Evolutionary conservation across 78 protist genomes (phyloP).

Genomic region (Guillardia theta): DNA sequence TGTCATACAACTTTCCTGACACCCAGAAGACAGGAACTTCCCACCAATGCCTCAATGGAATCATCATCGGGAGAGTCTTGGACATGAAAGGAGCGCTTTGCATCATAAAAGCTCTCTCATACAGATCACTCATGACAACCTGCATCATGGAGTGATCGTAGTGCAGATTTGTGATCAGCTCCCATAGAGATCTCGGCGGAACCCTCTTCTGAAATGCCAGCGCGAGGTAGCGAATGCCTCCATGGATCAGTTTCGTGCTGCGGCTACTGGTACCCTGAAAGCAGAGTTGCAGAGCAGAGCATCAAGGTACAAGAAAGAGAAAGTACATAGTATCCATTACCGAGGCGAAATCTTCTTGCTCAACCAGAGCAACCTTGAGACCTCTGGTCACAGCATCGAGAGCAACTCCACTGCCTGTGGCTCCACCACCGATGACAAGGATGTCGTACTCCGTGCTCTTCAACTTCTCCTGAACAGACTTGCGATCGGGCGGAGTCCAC

Average conservation of each 20-base stretch:
- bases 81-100: constrained; percentile 59
- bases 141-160: constrained; percentile 27
- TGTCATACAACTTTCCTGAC: constrained; percentile 82
- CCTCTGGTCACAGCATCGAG: constrained; percentile 74
- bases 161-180: constrained; percentile 2
- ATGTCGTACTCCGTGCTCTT: background rate
- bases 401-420: constrained; percentile 87
- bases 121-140: background rate
- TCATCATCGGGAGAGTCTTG: constrained; percentile 78
- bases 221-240: constrained; percentile 61
- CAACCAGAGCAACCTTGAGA: constrained; percentile 50
- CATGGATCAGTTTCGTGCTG: constrained; percentile 92
- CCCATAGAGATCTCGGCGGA: constrained; percentile 16
- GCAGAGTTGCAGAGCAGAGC: background rate
- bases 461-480: background rate
- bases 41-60: constrained; percentile 72
- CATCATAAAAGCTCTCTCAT: constrained; percentile 40
- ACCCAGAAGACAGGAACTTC: constrained; percentile 34
- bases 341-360: constrained; percentile 78
- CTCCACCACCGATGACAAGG: constrained; percentile 80
- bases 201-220: constrained; percentile 48
- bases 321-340: constrained; percentile 63
- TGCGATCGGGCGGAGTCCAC: constrained; percentile 27
- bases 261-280: constrained; percentile 80
- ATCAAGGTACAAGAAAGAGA: background rate